Evolutionary conservation across 2,329 filamentous ascomycete genomes (phyloP).

Genomic region (Alternaria postmessia): DNA sequence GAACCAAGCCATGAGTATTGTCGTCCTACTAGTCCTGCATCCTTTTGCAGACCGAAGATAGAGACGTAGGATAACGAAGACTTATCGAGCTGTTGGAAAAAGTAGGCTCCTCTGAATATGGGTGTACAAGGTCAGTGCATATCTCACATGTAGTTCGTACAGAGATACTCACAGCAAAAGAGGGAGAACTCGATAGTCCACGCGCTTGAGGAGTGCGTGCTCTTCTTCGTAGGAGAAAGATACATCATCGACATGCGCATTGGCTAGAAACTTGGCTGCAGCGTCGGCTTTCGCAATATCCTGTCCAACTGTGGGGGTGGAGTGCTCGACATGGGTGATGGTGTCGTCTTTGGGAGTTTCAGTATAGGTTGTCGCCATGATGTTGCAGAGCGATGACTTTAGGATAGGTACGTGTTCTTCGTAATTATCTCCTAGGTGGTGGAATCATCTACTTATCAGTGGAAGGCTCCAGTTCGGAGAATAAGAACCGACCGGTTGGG

Average conservation of each 20-base stretch:
- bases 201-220: slow-evolving; percentile 58
- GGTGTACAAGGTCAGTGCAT: neutral
- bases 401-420: neutral
- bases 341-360: slow-evolving; percentile 20
- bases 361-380: slow-evolving; percentile 13
- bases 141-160: neutral
- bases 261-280: slow-evolving; percentile 57
- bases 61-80: slow-evolving; percentile 53
- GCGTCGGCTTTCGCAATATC: slow-evolving; percentile 46
- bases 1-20: slow-evolving; percentile 68
- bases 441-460: slow-evolving; percentile 10
- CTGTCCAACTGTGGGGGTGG: slow-evolving; percentile 2
- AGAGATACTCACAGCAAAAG: slow-evolving; percentile 56
- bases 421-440: neutral
- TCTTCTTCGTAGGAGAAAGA: slow-evolving; percentile 61
- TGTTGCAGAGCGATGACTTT: neutral
- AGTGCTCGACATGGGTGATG: slow-evolving; percentile 26
- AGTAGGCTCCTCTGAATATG: slow-evolving; percentile 60
- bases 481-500: slow-evolving; percentile 8
- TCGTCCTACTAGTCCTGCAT: slow-evolving; percentile 57
- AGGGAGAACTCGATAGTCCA: slow-evolving; percentile 60
- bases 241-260: slow-evolving; percentile 47
- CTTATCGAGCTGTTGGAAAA: slow-evolving; percentile 66
- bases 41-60: slow-evolving; percentile 60
- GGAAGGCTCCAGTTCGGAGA: neutral